A percentile compares a stretch with the other conserved stretches of the same genome.
Conservation (phyloP, 192 early-diverging fungal species). For the Dimargaris xerosporica region DNA sequence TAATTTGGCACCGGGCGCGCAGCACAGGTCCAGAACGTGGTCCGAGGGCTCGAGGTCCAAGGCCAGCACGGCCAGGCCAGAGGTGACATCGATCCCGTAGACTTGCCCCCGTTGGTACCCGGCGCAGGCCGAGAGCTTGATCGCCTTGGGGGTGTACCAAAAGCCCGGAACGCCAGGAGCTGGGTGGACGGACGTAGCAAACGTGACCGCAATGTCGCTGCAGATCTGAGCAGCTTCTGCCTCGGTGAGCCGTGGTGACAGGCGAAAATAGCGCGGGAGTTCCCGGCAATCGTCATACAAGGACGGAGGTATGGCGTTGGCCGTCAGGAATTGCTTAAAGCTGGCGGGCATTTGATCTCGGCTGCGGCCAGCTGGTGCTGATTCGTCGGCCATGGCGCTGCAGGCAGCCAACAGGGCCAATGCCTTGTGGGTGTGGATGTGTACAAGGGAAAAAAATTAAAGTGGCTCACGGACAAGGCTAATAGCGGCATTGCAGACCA, state of each 20-base stretch:
- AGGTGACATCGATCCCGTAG: slow-evolving; percentile 70
- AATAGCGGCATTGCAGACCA: no score
- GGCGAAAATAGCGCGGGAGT: not conserved
- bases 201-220: not conserved
- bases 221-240: not conserved
- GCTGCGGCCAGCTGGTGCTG: not conserved
- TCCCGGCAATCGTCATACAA: slow-evolving; percentile 1
- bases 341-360: not conserved
- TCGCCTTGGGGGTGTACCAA: slow-evolving; percentile 3
- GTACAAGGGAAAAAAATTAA: no score
- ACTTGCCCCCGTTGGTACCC: slow-evolving; percentile 20
- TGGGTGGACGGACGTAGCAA: not conserved
- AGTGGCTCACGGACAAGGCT: no score
- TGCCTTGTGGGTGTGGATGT: not conserved
- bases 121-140: slow-evolving; percentile 3
- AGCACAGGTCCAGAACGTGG: slow-evolving; percentile 82
- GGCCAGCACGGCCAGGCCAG: slow-evolving; percentile 68
- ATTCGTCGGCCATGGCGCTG: not conserved
- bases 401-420: not conserved
- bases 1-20: slow-evolving; percentile 80
- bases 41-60: slow-evolving; percentile 55
- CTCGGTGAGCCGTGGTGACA: not conserved
- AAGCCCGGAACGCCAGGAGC: slow-evolving; percentile 8
- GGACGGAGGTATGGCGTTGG: not conserved
- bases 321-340: not conserved